Base-by-base conservation (phyloP, 2,329 filamentous ascomycete genomes). In the Scytalidium lignicola region DNA sequence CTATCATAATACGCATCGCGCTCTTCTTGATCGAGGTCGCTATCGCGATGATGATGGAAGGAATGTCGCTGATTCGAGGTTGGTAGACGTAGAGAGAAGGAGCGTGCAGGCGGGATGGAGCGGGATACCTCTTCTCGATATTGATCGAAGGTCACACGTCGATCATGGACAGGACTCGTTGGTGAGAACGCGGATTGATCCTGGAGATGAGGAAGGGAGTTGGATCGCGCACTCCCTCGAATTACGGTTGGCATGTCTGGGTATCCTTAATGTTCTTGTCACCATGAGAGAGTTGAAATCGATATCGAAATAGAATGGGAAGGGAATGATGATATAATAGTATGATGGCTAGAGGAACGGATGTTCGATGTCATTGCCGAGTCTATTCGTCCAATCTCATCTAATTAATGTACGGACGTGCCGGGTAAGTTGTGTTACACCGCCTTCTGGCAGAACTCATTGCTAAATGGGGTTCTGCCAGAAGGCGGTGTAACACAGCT, bases 1-100 rank as follows among this genome's bases (percentile, higher is more conserved):
- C 48, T 52, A 26, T 58, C 56, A 37, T 58, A 58, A 43, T 57
- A 58, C 6, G 46, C 55, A 37, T 56, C 51, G 23, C 50, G 41
- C 41, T 57, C 51, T 22, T 55, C 56, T 26, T 48, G 19, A 13
- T 44, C 22, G 44, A 50, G 43, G 32, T 52, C 42, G 32, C 26
- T 28, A 23, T 44, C 39, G n/a, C 52, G 50, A 37, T 43, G 41
- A 22, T 42, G 42, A 26, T 51, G 48, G 7, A 49, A 52, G 20
- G 53, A 55, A 2, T 45, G 53, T 5, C 53, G 44, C 12, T 51
- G 53, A 7, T 43, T 48, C 18, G 47, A 48, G 1, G 42, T 37
- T 18, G 48, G 44, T 19, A 20, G 40, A 23, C 46, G 41, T 4
- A 46, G 47, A 23, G 46, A 45, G 23, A 47, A 42, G 17, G 21